Conservation (phyloP, 2,329 filamentous ascomycete species). For the Lasiodiplodia citricola region DNA sequence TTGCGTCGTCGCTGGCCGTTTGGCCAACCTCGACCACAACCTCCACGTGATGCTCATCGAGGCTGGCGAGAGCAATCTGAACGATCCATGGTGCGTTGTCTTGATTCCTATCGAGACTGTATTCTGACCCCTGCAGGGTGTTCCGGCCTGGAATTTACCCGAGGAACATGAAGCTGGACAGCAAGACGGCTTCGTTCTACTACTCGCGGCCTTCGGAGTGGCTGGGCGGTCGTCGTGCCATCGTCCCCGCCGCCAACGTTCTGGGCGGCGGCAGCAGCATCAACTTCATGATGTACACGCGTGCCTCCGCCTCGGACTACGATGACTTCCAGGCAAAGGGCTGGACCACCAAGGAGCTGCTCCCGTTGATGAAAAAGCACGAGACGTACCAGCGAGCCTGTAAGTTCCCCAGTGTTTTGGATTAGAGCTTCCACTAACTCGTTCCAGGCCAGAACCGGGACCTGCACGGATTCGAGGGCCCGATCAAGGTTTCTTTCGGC, state of each 20-base stretch:
- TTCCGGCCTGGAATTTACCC: slow-evolving; percentile 78
- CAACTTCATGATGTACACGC: slow-evolving; percentile 82
- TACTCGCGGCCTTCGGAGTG: slow-evolving; percentile 76
- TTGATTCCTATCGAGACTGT: neutral
- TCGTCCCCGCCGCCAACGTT: slow-evolving; percentile 76
- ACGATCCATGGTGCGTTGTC: slow-evolving; percentile 67
- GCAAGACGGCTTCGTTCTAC: slow-evolving; percentile 82
- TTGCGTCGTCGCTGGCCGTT: slow-evolving; percentile 57
- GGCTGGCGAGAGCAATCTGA: slow-evolving; percentile 73
- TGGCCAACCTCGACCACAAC: slow-evolving; percentile 78
- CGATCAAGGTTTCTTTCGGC: slow-evolving; percentile 80
- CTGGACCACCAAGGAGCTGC: slow-evolving; percentile 77
- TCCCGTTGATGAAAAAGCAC: slow-evolving; percentile 80
- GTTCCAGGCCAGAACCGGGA: slow-evolving; percentile 59
- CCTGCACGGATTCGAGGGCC: slow-evolving; percentile 77
- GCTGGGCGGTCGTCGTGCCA: slow-evolving; percentile 71
- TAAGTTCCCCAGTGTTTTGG: slow-evolving; percentile 39
- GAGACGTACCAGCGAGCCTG: slow-evolving; percentile 74
- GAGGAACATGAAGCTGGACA: slow-evolving; percentile 80
- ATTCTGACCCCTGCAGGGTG: slow-evolving; percentile 55
- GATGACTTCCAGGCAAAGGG: slow-evolving; percentile 81
- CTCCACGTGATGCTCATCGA: slow-evolving; percentile 74
- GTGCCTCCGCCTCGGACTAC: slow-evolving; percentile 73
- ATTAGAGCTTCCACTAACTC: slow-evolving; percentile 28
- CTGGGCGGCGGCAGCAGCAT: slow-evolving; percentile 75